A percentile compares a stretch with the other conserved stretches of the same genome.
phyloP scores from a whole-genome alignment of 2,329 filamentous ascomycete species.

The Scedosporium dehoogii region DNA sequence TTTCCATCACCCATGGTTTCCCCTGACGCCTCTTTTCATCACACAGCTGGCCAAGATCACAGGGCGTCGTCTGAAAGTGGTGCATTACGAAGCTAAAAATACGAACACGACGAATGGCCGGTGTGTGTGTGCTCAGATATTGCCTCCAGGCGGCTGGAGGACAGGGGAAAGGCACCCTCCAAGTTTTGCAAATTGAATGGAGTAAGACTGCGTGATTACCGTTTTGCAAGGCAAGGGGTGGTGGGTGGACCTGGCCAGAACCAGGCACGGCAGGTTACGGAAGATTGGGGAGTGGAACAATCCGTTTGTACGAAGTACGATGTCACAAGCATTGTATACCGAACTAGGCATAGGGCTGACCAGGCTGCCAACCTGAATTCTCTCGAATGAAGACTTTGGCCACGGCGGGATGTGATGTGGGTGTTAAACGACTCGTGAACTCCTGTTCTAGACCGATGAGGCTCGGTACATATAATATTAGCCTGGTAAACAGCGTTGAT shows the following conservation, averaged over 20 bases:
- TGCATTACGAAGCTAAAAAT: not conserved
- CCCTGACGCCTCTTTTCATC: not conserved
- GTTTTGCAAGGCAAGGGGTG: not conserved
- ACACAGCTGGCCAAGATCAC: not conserved
- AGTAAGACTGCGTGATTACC: not conserved
- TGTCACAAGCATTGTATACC: not conserved
- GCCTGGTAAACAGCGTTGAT: too few species aligned
- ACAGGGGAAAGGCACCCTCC: not conserved
- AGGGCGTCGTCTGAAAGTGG: too few species aligned
- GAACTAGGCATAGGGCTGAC: not conserved
- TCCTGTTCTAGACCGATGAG: too few species aligned
- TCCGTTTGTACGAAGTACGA: not conserved
- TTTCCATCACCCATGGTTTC: too few species aligned
- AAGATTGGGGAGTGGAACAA: not conserved
- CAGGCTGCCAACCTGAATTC: not conserved
- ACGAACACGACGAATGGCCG: not conserved
- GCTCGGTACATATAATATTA: too few species aligned
- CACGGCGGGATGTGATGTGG: not conserved
- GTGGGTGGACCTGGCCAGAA: not conserved
- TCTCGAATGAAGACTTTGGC: not conserved
- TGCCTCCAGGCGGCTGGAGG: not conserved
- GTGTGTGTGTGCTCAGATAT: not conserved
- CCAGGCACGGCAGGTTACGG: not conserved
- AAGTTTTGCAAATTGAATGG: not conserved
- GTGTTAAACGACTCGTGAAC: too few species aligned